These are phyloP conservation scores for Podospora bellae-mahoneyi DNA, from an alignment of 495 filamentous ascomycete species.

Conservation along the genomic window DNA sequence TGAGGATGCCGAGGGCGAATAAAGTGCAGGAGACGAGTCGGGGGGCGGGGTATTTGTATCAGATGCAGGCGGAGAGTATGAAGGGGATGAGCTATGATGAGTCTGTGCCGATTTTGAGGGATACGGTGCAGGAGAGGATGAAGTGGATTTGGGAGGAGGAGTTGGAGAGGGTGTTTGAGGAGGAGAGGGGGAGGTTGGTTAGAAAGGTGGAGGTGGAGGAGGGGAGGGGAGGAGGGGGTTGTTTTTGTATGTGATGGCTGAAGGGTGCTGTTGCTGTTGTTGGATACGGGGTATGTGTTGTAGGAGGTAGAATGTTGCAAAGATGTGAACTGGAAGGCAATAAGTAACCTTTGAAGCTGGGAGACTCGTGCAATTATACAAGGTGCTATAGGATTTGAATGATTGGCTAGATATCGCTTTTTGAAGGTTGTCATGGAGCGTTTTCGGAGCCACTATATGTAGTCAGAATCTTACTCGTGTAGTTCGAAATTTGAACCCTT, in stretches of 20 bases:
- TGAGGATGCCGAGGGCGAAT: slow-evolving; percentile 40
- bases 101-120: slow-evolving; percentile 28
- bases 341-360: no score
- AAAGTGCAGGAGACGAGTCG: slow-evolving; percentile 37
- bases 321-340: no score
- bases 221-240: background rate
- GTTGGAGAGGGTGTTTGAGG: slow-evolving; percentile 34
- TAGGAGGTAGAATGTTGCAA: no score
- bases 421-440: no score
- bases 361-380: no score
- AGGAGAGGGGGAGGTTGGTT: background rate
- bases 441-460: no score
- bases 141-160: slow-evolving; percentile 39
- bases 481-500: no score
- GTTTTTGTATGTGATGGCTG: slow-evolving; percentile 1
- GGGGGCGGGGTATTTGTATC: slow-evolving; percentile 37
- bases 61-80: slow-evolving; percentile 36
- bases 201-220: background rate
- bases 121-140: slow-evolving; percentile 29
- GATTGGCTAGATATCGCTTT: no score
- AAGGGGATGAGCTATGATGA: slow-evolving; percentile 32
- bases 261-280: no score
- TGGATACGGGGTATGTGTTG: no score
- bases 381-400: no score
- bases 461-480: no score